Evolutionary conservation across 768 basidiomycete species (phyloP).

Genomic region (Leccinum disarticulatum): DNA sequence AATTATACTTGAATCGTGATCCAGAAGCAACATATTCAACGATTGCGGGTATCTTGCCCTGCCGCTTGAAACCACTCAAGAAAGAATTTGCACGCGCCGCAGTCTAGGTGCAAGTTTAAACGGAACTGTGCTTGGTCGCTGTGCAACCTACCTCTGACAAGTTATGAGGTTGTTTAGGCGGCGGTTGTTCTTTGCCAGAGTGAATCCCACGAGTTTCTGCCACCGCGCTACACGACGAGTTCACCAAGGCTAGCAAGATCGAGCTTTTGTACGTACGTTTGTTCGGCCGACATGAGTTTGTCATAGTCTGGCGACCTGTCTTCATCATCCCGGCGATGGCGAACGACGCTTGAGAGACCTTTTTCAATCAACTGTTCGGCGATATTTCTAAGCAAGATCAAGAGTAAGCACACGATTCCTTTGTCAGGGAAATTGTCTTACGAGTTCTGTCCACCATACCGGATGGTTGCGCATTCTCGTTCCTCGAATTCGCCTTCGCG

Average conservation of each 20-base stretch:
- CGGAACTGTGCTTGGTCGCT: neutral
- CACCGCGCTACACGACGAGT: constrained; percentile 56
- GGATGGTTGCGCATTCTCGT: constrained; percentile 87
- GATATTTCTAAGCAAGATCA: constrained; percentile 61
- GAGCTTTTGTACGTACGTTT: constrained; percentile 58
- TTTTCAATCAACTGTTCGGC: constrained; percentile 94
- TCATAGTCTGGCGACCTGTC: constrained; percentile 95
- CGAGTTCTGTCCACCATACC: constrained; percentile 79
- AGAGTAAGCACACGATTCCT: constrained; percentile 1
- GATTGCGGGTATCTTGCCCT: constrained; percentile 77
- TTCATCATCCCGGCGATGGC: constrained; percentile 94
- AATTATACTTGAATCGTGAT: constrained; percentile 85
- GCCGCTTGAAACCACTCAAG: constrained; percentile 87
- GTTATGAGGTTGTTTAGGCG: constrained; percentile 82
- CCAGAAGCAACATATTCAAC: constrained; percentile 95
- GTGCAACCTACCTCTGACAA: constrained; percentile 73
- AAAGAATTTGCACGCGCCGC: constrained; percentile 79
- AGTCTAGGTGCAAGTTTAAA: constrained; percentile 41
- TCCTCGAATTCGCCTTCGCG: constrained; percentile 93
- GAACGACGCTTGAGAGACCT: constrained; percentile 84
- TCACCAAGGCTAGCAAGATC: neutral
- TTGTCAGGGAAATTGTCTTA: constrained; percentile 36
- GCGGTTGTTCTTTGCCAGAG: constrained; percentile 83
- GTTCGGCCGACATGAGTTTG: constrained; percentile 93
- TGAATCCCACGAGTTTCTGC: constrained; percentile 83